Percentiles rank a stretch among this genome's conserved stretches.
Evolutionary conservation across 352 stramenopile species (phyloP).

Genomic region (Chrysophaeum taylorii): DNA sequence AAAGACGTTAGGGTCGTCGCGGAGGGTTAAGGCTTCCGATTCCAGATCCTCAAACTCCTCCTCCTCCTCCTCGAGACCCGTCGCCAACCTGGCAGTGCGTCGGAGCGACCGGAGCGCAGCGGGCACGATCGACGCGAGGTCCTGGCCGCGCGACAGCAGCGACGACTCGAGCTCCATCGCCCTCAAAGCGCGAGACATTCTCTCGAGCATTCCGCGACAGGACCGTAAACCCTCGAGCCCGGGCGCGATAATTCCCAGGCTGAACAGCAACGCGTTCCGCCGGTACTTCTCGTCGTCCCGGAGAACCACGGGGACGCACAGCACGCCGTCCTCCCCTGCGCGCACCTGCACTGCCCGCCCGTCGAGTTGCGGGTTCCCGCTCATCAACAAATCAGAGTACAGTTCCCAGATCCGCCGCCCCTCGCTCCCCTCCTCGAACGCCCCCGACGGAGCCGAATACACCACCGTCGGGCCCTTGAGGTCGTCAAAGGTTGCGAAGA

Average conservation of each 20-base stretch:
- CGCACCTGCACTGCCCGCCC: background rate
- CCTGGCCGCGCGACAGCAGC: background rate
- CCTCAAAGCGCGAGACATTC: background rate
- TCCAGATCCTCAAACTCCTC: too few relatives aligned
- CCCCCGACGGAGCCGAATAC: background rate
- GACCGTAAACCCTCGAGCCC: background rate
- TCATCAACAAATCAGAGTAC: background rate
- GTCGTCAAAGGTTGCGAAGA: constrained; percentile 13
- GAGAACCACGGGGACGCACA: background rate
- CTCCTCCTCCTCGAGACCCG: background rate
- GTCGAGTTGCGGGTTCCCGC: background rate
- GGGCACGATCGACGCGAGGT: background rate
- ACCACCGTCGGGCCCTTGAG: background rate
- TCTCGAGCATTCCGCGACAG: background rate
- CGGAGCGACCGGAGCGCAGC: background rate
- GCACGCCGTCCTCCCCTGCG: background rate
- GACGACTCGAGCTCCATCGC: background rate
- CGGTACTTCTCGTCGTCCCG: background rate
- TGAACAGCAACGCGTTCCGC: constrained; percentile 7
- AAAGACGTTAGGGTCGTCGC: constrained; percentile 9
- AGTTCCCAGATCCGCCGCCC: background rate
- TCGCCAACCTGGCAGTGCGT: background rate
- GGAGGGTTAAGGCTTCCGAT: too few relatives aligned
- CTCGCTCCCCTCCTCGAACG: background rate
- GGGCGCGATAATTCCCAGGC: background rate